Percentiles rank a stretch among this genome's conserved stretches.
Evolutionary conservation across 129 eudicot genomes (phyloP).

Genomic region (Tanacetum coccineum): DNA sequence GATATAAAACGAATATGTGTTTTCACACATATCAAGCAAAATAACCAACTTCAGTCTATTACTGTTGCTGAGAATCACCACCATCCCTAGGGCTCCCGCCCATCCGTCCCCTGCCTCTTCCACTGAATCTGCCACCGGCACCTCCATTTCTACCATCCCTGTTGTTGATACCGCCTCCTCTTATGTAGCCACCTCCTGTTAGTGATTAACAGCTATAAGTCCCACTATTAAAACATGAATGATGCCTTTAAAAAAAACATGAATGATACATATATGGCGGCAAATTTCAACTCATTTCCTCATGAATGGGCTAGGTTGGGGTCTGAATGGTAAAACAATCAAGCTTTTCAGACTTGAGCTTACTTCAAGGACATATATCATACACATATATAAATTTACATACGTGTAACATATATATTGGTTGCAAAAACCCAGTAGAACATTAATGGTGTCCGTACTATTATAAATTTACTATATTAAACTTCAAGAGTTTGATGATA

Average conservation of each 20-base stretch:
- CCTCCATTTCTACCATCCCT: constrained; percentile 52
- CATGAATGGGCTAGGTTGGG: too few relatives aligned
- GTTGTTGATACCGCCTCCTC: constrained; percentile 55
- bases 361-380: neutral
- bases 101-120: constrained; percentile 58
- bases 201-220: constrained; percentile 5
- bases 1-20: too few relatives aligned
- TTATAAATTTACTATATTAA: too few relatives aligned
- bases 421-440: neutral
- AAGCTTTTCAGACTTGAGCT: too few relatives aligned
- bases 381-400: neutral
- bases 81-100: constrained; percentile 38
- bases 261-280: neutral
- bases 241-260: too few relatives aligned
- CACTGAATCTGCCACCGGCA: constrained; percentile 52
- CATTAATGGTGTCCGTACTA: neutral
- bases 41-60: constrained; percentile 20
- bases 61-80: constrained; percentile 30
- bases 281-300: neutral
- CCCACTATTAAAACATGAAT: too few relatives aligned
- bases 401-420: neutral
- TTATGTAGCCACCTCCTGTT: constrained; percentile 29
- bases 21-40: too few relatives aligned
- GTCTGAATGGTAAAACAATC: too few relatives aligned
- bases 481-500: too few relatives aligned